phyloP scores from a whole-genome alignment of 176 grass and related monocot species.

The Musa itinerans region DNA sequence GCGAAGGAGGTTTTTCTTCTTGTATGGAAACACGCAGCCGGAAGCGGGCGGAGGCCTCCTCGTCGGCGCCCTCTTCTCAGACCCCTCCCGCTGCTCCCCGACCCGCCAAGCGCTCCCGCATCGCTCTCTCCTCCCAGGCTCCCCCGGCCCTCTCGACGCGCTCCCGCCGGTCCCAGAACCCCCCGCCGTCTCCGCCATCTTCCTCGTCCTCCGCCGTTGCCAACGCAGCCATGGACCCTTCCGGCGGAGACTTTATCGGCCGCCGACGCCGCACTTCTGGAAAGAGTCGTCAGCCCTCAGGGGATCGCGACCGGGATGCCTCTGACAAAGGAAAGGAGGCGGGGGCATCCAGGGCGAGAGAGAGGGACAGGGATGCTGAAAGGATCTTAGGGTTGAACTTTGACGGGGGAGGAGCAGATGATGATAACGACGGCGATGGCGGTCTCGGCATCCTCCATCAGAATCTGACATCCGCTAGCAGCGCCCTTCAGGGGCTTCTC shows the following conservation, averaged over 20 bases:
- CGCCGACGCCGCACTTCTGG: conserved; percentile 37
- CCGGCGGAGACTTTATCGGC: conserved; percentile 29
- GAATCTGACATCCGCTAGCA: conserved; percentile 59
- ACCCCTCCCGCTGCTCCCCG: conserved; percentile 22
- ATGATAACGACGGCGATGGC: conserved; percentile 57
- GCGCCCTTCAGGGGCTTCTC: conserved; percentile 66
- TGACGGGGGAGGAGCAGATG: conserved; percentile 33
- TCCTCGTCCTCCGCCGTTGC: conserved; percentile 6
- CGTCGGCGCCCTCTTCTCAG: conserved; percentile 49
- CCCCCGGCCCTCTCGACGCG: conserved; percentile 29
- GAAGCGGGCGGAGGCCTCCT: conserved; percentile 93
- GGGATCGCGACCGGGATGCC: conserved; percentile 10
- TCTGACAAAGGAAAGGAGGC: conserved; percentile 66
- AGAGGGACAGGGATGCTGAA: conserved; percentile 53
- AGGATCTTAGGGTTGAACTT: conserved; percentile 54
- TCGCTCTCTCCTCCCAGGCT: conserved; percentile 26
- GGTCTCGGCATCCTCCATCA: conserved; percentile 49
- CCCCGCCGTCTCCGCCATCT: conserved; percentile 20
- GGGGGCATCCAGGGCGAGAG: conserved; percentile 36
- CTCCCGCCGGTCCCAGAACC: conserved; percentile 36
- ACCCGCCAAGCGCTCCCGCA: conserved; percentile 33
- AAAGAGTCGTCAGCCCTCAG: conserved; percentile 4
- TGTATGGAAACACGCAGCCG: conserved; percentile 99
- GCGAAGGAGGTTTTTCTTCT: conserved; percentile 27
- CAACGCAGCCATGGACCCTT: conserved; percentile 38